These are phyloP conservation scores for Kodamaea kakaduensis DNA, from an alignment of 805 yeast species.

Conservation along the genomic window DNA sequence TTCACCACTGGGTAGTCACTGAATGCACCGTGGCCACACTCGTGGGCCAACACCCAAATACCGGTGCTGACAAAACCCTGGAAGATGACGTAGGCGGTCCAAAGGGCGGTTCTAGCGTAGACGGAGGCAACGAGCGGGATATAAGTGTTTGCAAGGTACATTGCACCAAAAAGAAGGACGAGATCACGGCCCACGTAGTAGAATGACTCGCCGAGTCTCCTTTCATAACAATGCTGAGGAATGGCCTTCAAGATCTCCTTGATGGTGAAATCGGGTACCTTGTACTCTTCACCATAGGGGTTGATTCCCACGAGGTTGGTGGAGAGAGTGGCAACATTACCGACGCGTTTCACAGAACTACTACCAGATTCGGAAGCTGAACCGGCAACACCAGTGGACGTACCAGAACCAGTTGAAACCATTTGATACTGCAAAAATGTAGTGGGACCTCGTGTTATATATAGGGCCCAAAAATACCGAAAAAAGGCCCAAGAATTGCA, in stretches of 20 bases:
- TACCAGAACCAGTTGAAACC: conserved; percentile 9
- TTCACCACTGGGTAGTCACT: conserved; percentile 67
- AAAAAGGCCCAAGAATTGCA: neutral
- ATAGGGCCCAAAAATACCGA: conserved; percentile 2
- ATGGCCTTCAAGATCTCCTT: conserved; percentile 70
- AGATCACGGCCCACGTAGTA: conserved; percentile 69
- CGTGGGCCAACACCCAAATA: conserved; percentile 83
- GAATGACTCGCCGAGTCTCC: conserved; percentile 52
- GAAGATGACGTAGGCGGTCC: conserved; percentile 37
- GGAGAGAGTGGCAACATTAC: conserved; percentile 15
- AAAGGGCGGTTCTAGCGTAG: conserved; percentile 35
- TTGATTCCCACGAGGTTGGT: conserved; percentile 39
- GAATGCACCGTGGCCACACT: conserved; percentile 89
- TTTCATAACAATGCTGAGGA: conserved; percentile 71
- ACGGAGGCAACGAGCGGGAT: conserved; percentile 42
- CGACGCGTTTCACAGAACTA: conserved; percentile 11
- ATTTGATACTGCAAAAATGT: conserved; percentile 2
- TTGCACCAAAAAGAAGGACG: conserved; percentile 43
- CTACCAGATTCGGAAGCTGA: conserved; percentile 9
- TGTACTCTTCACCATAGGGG: conserved; percentile 50
- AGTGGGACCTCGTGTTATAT: neutral
- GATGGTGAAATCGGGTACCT: conserved; percentile 71
- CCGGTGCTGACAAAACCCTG: conserved; percentile 53
- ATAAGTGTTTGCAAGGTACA: conserved; percentile 48
- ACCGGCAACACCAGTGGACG: neutral